Evolutionary conservation across 805 yeast species (phyloP), one percentile per base, ranked within the genome.

Genomic region (Candida rishiriensis): DNA sequence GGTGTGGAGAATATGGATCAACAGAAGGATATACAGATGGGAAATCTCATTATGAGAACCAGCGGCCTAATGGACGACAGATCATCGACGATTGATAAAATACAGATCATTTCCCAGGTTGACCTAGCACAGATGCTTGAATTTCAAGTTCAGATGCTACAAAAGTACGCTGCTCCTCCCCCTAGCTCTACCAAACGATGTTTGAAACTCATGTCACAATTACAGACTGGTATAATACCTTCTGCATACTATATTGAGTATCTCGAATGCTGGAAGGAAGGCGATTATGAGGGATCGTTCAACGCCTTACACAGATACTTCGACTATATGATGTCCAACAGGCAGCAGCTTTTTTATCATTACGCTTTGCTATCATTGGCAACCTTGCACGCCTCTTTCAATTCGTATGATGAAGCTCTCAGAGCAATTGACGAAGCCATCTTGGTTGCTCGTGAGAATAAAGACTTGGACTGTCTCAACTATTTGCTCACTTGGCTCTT

Each of bases 351-450:
- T 36, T 80, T 79, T 51, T 87, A 85, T 55, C 95, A 87, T 56
- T 83, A 83, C 60, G 90, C 95, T 1, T 66, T 88, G 29, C 69
- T 87, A 15, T 81, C 85, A 2, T 65, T 84, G 39, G 95, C 93
- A 0, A 71, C 85, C 0, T 64, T 86, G 34, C 88, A 87, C 51
- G 81, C 83, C 17, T 76, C 75, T 41, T 85, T 84, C 59, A 80
- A 81, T 28, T 79, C 81, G 44, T 75, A 76, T 49, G 73, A 72
- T 11, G 83, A 83, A 47, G 95, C 96, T 0, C 60, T 88, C 12
- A 73, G 83, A 50, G 83, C 95, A 1, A 85, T 88, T 9, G 88
- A 85, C 49, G 97, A 89, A 60, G 93, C 97, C 0, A 84, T 88
- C 2, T 72, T 85, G 7, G 88, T 89, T 3, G 97, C 97, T 0